phyloP scores from a whole-genome alignment of 2,329 filamentous ascomycete genomes.

The Monosporascus sp. region DNA sequence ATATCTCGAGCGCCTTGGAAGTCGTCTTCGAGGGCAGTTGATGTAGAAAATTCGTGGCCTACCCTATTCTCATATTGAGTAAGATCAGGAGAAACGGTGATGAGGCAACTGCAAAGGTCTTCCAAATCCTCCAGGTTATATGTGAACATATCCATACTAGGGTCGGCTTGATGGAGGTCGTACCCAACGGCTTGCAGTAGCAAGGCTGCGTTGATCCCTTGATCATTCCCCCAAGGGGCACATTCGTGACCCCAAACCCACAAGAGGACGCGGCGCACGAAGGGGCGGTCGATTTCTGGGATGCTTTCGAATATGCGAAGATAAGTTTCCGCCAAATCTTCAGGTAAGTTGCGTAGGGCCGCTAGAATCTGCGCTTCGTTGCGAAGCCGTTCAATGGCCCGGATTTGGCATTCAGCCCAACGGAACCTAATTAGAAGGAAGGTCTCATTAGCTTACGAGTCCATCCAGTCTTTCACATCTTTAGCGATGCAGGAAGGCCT shows the following conservation, averaged over 20 bases:
- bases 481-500: background rate
- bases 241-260: background rate
- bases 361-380: background rate
- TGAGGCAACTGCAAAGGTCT: background rate
- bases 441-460: background rate
- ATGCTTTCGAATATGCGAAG: slow-evolving; percentile 9
- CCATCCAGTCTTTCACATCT: background rate
- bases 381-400: slow-evolving; percentile 5
- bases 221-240: background rate
- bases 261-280: background rate
- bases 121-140: background rate
- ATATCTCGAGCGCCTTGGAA: background rate
- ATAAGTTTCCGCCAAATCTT: slow-evolving; percentile 11
- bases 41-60: background rate
- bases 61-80: background rate
- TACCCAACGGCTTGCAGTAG: background rate
- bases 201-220: background rate
- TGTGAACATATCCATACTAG: background rate
- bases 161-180: background rate
- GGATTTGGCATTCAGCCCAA: slow-evolving; percentile 14
- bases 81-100: background rate
- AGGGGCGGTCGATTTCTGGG: slow-evolving; percentile 1
- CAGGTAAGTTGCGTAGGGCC: slow-evolving; percentile 7
- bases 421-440: slow-evolving; percentile 9
- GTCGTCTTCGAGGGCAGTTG: background rate